Evolutionary conservation across 2,329 filamentous ascomycete genomes (phyloP).

Genomic region (Fusarium odoratissimum): DNA sequence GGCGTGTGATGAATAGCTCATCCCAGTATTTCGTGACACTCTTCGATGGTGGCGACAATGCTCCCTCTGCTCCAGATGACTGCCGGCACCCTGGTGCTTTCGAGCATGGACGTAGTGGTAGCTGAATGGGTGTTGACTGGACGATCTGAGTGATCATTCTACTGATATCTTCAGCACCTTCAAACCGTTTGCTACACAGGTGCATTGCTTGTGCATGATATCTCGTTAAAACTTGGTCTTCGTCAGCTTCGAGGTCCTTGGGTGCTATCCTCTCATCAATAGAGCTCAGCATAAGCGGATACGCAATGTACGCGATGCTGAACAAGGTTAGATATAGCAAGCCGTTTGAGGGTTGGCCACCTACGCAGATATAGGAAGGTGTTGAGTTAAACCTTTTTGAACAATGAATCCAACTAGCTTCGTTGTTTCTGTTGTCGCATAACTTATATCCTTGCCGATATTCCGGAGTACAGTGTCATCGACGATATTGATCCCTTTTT

Average conservation of each 20-base stretch:
- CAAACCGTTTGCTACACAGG: conserved; percentile 2
- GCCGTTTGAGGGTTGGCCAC: rapidly evolving
- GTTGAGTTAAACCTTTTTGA: conserved; percentile 1
- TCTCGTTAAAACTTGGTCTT: background rate
- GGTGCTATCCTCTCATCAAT: conserved; percentile 8
- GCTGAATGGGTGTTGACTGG: conserved; percentile 9
- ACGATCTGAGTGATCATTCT: conserved; percentile 21
- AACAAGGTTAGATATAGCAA: rapidly evolving
- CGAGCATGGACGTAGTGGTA: background rate
- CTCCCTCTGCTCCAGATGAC: rapidly evolving
- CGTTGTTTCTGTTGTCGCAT: conserved; percentile 9
- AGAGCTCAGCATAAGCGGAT: conserved; percentile 20
- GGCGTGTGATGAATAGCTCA: conserved; percentile 5
- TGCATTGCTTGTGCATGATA: conserved; percentile 24
- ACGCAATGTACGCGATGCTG: conserved; percentile 15
- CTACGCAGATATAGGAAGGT: conserved; percentile 15
- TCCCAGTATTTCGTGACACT: background rate
- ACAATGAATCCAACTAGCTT: conserved; percentile 10
- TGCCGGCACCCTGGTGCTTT: background rate
- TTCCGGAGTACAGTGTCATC: conserved; percentile 5
- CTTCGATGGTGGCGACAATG: rapidly evolving
- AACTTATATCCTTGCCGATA: conserved; percentile 10
- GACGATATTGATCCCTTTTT: conserved; percentile 23
- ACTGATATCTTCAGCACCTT: conserved; percentile 12
- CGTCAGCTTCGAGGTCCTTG: rapidly evolving